A percentile compares a stretch with the other conserved stretches of the same genome.
Conservation (phyloP, 2,329 filamentous ascomycete genomes). For the Phoma herbarum region DNA sequence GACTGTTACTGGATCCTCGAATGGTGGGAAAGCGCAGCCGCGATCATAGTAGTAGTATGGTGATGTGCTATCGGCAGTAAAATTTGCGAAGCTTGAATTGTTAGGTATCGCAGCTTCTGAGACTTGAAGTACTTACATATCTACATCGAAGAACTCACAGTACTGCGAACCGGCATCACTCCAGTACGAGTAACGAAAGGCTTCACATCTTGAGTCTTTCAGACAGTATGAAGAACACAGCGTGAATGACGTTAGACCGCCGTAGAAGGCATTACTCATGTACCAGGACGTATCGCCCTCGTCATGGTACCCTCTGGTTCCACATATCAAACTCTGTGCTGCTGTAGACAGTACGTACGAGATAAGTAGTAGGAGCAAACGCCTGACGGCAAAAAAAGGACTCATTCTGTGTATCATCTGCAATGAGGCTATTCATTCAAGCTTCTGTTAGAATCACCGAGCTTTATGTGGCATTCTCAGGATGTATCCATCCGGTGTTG, state of each 20-base stretch:
- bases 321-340: constrained; percentile 21
- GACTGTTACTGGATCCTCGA: background rate
- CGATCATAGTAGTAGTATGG: constrained; percentile 13
- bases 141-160: constrained; percentile 34
- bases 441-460: background rate
- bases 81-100: background rate
- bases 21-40: constrained; percentile 3
- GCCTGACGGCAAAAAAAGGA: background rate
- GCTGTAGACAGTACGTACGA: background rate
- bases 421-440: background rate
- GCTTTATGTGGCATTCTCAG: background rate
- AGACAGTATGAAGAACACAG: constrained; percentile 35
- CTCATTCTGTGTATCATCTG: background rate
- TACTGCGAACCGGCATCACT: constrained; percentile 30
- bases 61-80: background rate
- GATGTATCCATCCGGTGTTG: background rate
- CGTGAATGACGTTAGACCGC: constrained; percentile 25
- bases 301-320: constrained; percentile 24
- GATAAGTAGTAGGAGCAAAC: background rate
- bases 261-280: constrained; percentile 40
- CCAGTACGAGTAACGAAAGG: constrained; percentile 33
- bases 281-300: constrained; percentile 21
- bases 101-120: background rate
- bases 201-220: constrained; percentile 25
- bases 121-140: constrained; percentile 24